Conservation (phyloP, 2,329 filamentous ascomycete species). For the Fusarium albidum region DNA sequence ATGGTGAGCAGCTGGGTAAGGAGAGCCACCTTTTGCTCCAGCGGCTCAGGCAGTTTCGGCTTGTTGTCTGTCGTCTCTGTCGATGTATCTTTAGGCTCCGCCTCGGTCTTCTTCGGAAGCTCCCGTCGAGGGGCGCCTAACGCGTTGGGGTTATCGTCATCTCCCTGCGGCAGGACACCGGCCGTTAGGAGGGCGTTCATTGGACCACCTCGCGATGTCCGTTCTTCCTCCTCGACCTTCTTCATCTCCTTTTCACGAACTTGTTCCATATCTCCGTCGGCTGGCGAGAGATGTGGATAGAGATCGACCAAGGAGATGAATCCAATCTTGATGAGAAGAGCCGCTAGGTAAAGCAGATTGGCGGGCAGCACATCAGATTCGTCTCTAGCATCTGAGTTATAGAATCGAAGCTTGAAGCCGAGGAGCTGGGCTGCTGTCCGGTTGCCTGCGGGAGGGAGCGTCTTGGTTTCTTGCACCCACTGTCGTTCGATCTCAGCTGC, state of each 20-base stretch:
- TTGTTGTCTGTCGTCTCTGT: conserved; percentile 57
- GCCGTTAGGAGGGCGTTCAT: conserved; percentile 89
- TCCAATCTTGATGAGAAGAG: conserved; percentile 93
- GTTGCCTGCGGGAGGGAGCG: conserved; percentile 85
- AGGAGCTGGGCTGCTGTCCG: conserved; percentile 92
- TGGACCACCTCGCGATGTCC: conserved; percentile 71
- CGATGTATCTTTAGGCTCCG: conserved; percentile 57
- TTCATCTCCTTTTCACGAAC: conserved; percentile 75
- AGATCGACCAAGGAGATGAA: conserved; percentile 93
- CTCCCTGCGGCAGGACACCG: conserved; percentile 72
- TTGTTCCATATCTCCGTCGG: conserved; percentile 82
- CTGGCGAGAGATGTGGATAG: conserved; percentile 89
- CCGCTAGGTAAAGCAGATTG: conserved; percentile 91
- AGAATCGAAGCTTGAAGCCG: conserved; percentile 97
- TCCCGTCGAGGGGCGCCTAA: conserved; percentile 59
- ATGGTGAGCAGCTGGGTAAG: conserved; percentile 88
- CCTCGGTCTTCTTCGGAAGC: conserved; percentile 57
- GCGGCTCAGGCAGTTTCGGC: conserved; percentile 70
- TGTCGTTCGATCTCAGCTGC: conserved; percentile 67
- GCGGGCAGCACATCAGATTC: conserved; percentile 82
- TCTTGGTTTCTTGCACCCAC: conserved; percentile 85
- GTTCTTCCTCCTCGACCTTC: conserved; percentile 82
- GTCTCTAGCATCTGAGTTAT: conserved; percentile 81
- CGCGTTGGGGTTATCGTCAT: conserved; percentile 73
- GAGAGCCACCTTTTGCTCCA: conserved; percentile 87